Conservation (phyloP, 805 yeast species). For the Zygotorulaspora florentina region DNA sequence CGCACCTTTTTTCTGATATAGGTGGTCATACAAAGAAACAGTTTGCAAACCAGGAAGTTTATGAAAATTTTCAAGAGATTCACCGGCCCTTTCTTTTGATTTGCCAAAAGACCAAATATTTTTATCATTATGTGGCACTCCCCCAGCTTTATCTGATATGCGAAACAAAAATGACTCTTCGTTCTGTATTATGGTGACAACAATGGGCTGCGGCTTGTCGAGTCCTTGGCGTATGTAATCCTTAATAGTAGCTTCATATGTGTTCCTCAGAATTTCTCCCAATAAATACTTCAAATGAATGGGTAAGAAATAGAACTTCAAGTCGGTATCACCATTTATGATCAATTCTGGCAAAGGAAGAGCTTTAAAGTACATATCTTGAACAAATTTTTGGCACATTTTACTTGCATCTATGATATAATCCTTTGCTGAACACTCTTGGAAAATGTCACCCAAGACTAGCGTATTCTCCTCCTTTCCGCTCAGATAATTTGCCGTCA, state of each 20-base stretch:
- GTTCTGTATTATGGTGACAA: slow-evolving; percentile 66
- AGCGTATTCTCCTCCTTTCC: slow-evolving; percentile 41
- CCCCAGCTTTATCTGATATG: slow-evolving; percentile 89
- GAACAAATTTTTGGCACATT: slow-evolving; percentile 48
- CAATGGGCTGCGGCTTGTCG: slow-evolving; percentile 62
- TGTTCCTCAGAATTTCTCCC: slow-evolving; percentile 83
- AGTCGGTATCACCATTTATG: slow-evolving; percentile 67
- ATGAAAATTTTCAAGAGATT: slow-evolving; percentile 63
- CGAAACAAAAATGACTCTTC: slow-evolving; percentile 67
- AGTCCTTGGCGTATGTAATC: slow-evolving; percentile 37
- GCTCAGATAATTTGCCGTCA: slow-evolving; percentile 58
- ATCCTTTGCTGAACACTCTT: slow-evolving; percentile 68
- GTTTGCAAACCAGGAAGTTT: slow-evolving; percentile 58
- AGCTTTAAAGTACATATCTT: slow-evolving; percentile 47
- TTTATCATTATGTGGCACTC: slow-evolving; percentile 51
- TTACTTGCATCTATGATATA: slow-evolving; percentile 56
- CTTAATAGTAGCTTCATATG: slow-evolving; percentile 74
- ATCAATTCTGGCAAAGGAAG: slow-evolving; percentile 66
- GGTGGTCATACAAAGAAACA: slow-evolving; percentile 32
- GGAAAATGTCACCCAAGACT: slow-evolving; percentile 76
- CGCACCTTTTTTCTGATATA: slow-evolving; percentile 13
- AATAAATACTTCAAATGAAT: slow-evolving; percentile 82
- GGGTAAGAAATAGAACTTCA: slow-evolving; percentile 75
- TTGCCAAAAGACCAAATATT: slow-evolving; percentile 88
- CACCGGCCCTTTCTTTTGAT: slow-evolving; percentile 53